Evolutionary conservation across 306 rosid genomes (phyloP), one percentile per base, ranked within the genome.

Genomic region (Cicer yamashitae): DNA sequence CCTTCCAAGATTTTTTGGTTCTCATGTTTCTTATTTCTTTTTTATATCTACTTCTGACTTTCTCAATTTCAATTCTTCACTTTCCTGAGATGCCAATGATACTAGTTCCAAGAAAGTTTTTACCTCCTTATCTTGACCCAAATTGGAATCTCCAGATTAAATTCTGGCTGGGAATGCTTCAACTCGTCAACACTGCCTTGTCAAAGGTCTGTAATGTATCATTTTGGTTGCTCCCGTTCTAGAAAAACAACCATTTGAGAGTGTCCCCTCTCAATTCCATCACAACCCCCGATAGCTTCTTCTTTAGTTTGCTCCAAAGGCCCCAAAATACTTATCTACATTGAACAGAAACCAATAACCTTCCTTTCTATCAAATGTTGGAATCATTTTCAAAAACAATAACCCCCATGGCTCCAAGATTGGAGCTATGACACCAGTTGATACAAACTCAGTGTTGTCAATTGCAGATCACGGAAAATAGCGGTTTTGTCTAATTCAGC

Each of bases 311-410:
- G 38, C 47, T 7, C 11, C 20, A 61, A 61, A 7, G n/a, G 8
- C 70, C 14, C n/a, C 37, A 64, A 64, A 64, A 64, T 58, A 58
- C 39, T 58, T 25, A 58, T 58, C 65, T 58, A 58, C 65, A 58
- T 58, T 11, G 6, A 58, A 25, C 18, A 59, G 18, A 59, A 41
- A 34, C 5, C 17, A 30, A 30, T 13, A 12, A 59, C 41, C 18
- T 59, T 59, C 17, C 18, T 59, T 59, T 59, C 44, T 10, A 58
- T 59, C 65, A 59, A 59, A 30, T 34, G 13, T 1, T 7, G 18
- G 8, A 6, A 34, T 34, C 66, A 60, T 34, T 60, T 60, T 30
- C 44, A 34, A 34, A 34, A 60, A 12, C 66, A 60, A 41, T 6
- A 10, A 11, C 0, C 10, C 20, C 8, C 44, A 34, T 3, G 10